These are phyloP conservation scores for Penicillium waksmanii DNA, from an alignment of 495 filamentous ascomycete species.

Conservation along the genomic window DNA sequence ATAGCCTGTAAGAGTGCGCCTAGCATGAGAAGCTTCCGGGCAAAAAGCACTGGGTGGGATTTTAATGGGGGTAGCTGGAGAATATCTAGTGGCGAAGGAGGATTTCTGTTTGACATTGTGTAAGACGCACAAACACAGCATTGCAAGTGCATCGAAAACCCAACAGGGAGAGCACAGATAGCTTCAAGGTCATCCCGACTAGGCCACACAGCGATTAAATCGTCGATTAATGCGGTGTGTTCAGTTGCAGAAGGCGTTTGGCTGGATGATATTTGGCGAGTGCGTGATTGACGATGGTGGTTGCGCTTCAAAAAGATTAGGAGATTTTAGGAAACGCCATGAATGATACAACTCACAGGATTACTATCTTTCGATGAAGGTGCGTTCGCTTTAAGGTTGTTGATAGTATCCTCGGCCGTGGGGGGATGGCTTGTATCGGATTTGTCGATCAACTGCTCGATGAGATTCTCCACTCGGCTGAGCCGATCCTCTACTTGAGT, in stretches of 20 bases:
- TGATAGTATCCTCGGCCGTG: background rate
- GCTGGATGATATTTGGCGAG: background rate
- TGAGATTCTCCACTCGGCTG: slow-evolving; percentile 33
- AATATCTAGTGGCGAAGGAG: slow-evolving; percentile 30
- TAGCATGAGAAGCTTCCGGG: slow-evolving; percentile 49
- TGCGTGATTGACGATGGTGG: background rate
- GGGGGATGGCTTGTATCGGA: background rate
- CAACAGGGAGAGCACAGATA: slow-evolving; percentile 34
- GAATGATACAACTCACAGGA: no score
- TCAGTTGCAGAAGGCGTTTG: background rate
- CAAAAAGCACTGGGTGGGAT: slow-evolving; percentile 50
- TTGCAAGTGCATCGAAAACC: slow-evolving; percentile 29
- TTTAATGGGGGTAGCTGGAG: slow-evolving; percentile 37
- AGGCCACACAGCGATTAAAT: slow-evolving; percentile 44
- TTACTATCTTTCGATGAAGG: background rate
- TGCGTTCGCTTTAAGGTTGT: background rate
- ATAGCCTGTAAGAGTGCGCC: slow-evolving; percentile 46
- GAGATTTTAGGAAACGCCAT: background rate
- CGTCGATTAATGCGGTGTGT: slow-evolving; percentile 24
- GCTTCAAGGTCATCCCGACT: slow-evolving; percentile 37
- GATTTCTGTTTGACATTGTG: slow-evolving; percentile 14
- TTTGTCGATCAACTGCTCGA: slow-evolving; percentile 29
- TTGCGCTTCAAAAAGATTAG: background rate
- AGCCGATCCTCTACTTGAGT: slow-evolving; percentile 28
- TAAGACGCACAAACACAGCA: slow-evolving; percentile 31